Conservation (phyloP, 2,329 filamentous ascomycete species). For the Lecanicillium sp. region DNA sequence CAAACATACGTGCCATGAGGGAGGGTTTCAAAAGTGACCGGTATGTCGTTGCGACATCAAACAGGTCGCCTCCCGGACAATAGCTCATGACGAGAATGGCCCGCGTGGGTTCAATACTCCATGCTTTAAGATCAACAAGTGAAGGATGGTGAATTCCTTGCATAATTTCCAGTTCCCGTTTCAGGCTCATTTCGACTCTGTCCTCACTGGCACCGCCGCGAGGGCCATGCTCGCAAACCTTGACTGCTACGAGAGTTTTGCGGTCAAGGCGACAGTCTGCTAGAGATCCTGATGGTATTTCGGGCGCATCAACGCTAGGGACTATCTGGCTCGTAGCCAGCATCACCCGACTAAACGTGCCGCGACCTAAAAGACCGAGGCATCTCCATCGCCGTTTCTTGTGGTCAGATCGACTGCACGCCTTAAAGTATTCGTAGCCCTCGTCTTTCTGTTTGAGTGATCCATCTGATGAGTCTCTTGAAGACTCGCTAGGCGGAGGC, state of each 20-base stretch:
- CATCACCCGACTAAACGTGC: constrained; percentile 92
- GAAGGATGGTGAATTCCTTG: constrained; percentile 82
- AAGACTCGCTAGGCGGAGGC: constrained; percentile 72
- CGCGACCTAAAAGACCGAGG: constrained; percentile 75
- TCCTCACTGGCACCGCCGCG: constrained; percentile 90
- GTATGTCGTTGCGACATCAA: constrained; percentile 76
- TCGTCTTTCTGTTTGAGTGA: constrained; percentile 33
- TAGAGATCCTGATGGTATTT: constrained; percentile 24
- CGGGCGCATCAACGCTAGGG: constrained; percentile 35
- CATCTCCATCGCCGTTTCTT: constrained; percentile 73
- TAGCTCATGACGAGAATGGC: constrained; percentile 84
- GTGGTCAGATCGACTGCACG: constrained; percentile 55
- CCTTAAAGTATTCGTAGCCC: constrained; percentile 58
- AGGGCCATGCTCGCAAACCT: constrained; percentile 90
- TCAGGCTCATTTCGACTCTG: constrained; percentile 84
- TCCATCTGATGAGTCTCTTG: constrained; percentile 32
- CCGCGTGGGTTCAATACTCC: constrained; percentile 74
- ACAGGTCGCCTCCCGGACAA: constrained; percentile 88
- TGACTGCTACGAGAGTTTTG: constrained; percentile 85
- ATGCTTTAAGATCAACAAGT: constrained; percentile 83
- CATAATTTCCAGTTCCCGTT: constrained; percentile 92
- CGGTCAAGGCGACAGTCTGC: constrained; percentile 37
- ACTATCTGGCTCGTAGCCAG: constrained; percentile 73
- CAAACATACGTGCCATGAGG: constrained; percentile 76
- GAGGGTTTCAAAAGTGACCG: constrained; percentile 57